Conservation (phyloP, 2,329 filamentous ascomycete species). For the Stagonosporopsis tanaceti region DNA sequence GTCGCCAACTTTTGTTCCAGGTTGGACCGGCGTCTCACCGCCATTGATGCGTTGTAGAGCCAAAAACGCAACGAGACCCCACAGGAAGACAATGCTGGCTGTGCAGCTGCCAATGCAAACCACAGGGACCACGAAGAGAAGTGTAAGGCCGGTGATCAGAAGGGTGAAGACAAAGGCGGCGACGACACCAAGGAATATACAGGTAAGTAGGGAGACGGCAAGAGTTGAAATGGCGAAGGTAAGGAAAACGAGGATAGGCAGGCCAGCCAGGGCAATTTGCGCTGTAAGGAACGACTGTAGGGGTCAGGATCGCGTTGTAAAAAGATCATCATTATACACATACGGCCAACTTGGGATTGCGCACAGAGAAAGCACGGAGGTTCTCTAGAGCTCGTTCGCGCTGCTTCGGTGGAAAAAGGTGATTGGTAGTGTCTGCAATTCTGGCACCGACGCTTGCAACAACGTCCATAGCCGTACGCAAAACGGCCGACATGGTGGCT, state of each 20-base stretch:
- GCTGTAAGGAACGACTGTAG: conserved; percentile 70
- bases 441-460: conserved; percentile 31
- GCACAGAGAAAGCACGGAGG: conserved; percentile 64
- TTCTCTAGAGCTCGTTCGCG: conserved; percentile 65
- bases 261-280: conserved; percentile 70
- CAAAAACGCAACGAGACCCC: conserved; percentile 66
- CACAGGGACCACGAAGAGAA: conserved; percentile 72
- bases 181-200: conserved; percentile 62
- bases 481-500: conserved; percentile 28
- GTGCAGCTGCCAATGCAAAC: conserved; percentile 71
- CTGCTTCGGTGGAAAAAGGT: conserved; percentile 66
- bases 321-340: conserved; percentile 32
- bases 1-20: conserved; percentile 29
- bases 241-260: conserved; percentile 74
- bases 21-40: conserved; percentile 31
- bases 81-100: conserved; percentile 69
- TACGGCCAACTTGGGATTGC: conserved; percentile 75
- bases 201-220: conserved; percentile 68
- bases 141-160: conserved; percentile 71
- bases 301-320: conserved; percentile 4
- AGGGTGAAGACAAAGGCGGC: conserved; percentile 67
- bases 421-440: conserved; percentile 52
- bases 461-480: conserved; percentile 38
- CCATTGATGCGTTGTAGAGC: conserved; percentile 45
- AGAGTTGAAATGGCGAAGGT: conserved; percentile 70